Conservation (phyloP, 1,284 basidiomycete species). For the Sanghuangporus weigelae region DNA sequence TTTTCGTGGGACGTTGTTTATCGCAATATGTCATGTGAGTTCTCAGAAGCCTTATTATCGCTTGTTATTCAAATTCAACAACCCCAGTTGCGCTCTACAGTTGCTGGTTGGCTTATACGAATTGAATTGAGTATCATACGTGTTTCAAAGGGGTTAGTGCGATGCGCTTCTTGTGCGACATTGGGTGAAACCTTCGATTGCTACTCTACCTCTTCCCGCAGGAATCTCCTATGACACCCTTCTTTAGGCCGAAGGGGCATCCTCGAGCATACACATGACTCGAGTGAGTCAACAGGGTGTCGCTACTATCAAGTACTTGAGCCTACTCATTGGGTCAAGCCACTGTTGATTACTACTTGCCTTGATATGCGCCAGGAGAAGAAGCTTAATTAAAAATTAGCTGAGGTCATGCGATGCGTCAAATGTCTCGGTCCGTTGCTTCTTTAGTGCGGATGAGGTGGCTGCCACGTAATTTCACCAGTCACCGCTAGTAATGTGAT, state of each 20-base stretch:
- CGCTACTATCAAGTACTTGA: too few species aligned
- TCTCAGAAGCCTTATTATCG: background rate
- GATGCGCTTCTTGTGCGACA: too few species aligned
- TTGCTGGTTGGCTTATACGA: too few species aligned
- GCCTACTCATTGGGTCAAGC: background rate
- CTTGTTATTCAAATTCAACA: too few species aligned
- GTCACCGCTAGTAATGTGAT: slow-evolving; percentile 1
- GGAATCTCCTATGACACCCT: too few species aligned
- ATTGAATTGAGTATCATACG: too few species aligned
- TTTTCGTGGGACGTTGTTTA: background rate
- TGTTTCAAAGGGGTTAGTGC: too few species aligned
- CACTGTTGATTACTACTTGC: background rate
- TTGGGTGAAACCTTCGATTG: too few species aligned
- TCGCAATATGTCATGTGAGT: background rate
- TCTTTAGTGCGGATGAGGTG: background rate
- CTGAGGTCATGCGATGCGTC: background rate
- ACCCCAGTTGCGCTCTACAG: too few species aligned
- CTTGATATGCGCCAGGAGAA: background rate
- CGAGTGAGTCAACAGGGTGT: too few species aligned
- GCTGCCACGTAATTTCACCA: slow-evolving; percentile 10
- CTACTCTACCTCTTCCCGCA: too few species aligned
- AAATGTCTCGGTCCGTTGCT: background rate
- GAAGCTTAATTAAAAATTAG: background rate
- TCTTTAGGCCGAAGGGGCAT: too few species aligned
- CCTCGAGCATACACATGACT: background rate